phyloP scores from a whole-genome alignment of 371 early-diverging fungal species.

The Mortierella sp. region DNA sequence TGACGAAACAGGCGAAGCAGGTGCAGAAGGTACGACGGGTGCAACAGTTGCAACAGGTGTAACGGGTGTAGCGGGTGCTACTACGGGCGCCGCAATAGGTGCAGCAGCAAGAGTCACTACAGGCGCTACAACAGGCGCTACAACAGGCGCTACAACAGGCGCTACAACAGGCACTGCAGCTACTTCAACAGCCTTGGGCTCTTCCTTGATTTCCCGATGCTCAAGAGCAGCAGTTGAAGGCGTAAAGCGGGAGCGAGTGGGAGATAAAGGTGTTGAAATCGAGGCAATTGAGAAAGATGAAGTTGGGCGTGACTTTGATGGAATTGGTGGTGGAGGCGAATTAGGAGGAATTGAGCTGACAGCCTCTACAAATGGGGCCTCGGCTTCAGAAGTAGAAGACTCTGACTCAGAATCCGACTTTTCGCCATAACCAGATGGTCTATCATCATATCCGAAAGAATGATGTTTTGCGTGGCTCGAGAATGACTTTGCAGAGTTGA shows the following conservation, averaged over 20 bases:
- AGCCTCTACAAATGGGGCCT: constrained; percentile 6
- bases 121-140: background rate
- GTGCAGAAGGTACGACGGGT: background rate
- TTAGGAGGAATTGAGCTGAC: background rate
- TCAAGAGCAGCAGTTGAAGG: constrained; percentile 11
- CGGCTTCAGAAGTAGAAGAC: constrained; percentile 33
- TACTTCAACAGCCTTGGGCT: background rate
- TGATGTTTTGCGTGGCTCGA: constrained; percentile 50
- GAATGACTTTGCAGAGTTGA: constrained; percentile 37
- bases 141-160: background rate
- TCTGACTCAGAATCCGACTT: constrained; percentile 42
- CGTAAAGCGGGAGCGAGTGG: constrained; percentile 9
- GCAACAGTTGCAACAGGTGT: background rate
- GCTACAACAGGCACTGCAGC: background rate
- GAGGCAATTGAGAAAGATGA: constrained; percentile 34
- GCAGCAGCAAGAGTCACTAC: background rate
- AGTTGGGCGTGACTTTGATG: constrained; percentile 41
- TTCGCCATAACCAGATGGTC: constrained; percentile 17
- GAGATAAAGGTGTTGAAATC: constrained; percentile 20
- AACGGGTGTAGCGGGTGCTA: background rate
- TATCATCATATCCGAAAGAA: constrained; percentile 42
- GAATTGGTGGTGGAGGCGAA: constrained; percentile 35
- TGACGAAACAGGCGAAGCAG: constrained; percentile 2
- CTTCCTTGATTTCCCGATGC: constrained; percentile 9
- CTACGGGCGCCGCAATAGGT: background rate